phyloP scores from a whole-genome alignment of 1,284 basidiomycete genomes.

The Naganishia albida region DNA sequence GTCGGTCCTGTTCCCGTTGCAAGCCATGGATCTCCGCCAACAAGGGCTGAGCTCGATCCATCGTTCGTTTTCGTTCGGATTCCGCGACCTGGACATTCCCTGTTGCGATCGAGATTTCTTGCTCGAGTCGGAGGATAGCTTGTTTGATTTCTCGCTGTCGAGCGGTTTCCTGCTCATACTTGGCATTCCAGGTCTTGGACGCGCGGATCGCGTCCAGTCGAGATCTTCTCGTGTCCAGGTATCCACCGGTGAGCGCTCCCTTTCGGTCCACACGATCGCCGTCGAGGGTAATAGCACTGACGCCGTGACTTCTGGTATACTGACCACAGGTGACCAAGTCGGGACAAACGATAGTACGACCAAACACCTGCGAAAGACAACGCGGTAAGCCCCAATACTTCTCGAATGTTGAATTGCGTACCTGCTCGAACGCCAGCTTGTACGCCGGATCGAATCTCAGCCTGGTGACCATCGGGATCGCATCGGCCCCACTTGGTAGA shows the following conservation, averaged over 20 bases:
- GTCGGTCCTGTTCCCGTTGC: conserved; percentile 69
- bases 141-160: conserved; percentile 73
- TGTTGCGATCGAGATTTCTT: conserved; percentile 76
- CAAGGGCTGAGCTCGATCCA: conserved; percentile 68
- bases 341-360: conserved; percentile 91
- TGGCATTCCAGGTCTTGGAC: conserved; percentile 74
- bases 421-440: conserved; percentile 84
- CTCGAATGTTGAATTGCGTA: conserved; percentile 28
- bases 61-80: conserved; percentile 69
- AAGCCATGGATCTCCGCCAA: conserved; percentile 66
- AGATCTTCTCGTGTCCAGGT: conserved; percentile 86
- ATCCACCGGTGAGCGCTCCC: conserved; percentile 93
- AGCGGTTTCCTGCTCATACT: conserved; percentile 67
- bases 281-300: conserved; percentile 96
- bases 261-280: conserved; percentile 98
- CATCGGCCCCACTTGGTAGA: conserved; percentile 79
- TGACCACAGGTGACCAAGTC: conserved; percentile 89
- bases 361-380: conserved; percentile 71
- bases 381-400: background rate
- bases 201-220: conserved; percentile 83
- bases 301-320: conserved; percentile 89
- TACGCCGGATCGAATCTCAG: conserved; percentile 73
- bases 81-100: conserved; percentile 73
- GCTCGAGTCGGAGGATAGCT: conserved; percentile 72
- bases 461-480: conserved; percentile 82